A percentile compares a stretch with the other conserved stretches of the same genome.
Evolutionary conservation across 176 grass and related monocot genomes (phyloP).

Genomic region (Dendrocalamus sinicus): DNA sequence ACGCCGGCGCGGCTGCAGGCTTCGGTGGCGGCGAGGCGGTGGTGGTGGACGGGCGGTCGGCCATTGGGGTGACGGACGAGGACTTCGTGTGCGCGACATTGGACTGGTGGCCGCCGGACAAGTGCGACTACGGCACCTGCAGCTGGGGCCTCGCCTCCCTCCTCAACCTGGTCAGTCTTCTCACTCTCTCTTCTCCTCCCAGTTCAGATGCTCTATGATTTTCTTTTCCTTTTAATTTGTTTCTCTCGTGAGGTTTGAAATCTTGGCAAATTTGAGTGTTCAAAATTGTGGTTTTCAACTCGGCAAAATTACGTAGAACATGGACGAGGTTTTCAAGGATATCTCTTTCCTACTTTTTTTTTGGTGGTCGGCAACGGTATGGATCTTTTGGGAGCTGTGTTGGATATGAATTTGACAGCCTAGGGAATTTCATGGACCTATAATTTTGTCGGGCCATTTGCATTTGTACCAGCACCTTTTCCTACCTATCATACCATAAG

Average conservation of each 20-base stretch:
- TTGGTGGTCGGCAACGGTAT: slow-evolving; percentile 22
- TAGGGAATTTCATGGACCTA: slow-evolving; percentile 11
- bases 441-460: slow-evolving; percentile 17
- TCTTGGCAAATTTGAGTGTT: neutral
- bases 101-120: slow-evolving; percentile 95
- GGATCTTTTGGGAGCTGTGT: slow-evolving; percentile 9
- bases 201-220: neutral
- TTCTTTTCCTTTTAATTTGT: neutral
- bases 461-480: neutral
- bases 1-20: slow-evolving; percentile 11
- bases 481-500: slow-evolving; percentile 35
- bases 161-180: slow-evolving; percentile 64
- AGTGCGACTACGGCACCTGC: slow-evolving; percentile 89
- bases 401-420: slow-evolving; percentile 30
- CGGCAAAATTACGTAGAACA: neutral
- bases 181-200: neutral
- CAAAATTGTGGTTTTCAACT: neutral
- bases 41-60: slow-evolving; percentile 47
- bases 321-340: neutral
- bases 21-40: slow-evolving; percentile 29
- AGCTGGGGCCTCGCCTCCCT: slow-evolving; percentile 70
- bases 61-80: slow-evolving; percentile 63
- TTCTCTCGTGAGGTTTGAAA: neutral
- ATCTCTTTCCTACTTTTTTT: neutral
- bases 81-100: slow-evolving; percentile 78